Base-by-base conservation (phyloP, 331 rosid species). In the Malus hybrid region DNA sequence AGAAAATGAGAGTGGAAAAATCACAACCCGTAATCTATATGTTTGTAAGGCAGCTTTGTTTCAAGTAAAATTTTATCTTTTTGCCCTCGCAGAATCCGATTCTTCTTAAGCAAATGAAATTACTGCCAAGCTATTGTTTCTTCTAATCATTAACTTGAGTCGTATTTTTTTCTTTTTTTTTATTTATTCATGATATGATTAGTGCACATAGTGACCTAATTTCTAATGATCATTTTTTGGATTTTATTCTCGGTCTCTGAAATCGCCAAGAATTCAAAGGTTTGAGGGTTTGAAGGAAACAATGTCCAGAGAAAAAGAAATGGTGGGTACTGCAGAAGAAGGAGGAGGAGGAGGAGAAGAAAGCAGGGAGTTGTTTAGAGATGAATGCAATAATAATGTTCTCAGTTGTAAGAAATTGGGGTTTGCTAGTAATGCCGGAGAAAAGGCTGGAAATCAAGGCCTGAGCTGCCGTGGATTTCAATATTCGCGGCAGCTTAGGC, bases 401-500 rank as follows among this genome's bases (percentile, higher is more conserved):
- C 56, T 50, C 46, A 39, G 46, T 52, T 56, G 62, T 44, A 50
- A 52, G 79, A 86, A 74, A 74, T 65, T 75, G 69, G 71, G 66
- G 48, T 44, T 77, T 27, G 71, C 69, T 28, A 64, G 44, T 16
- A 64, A 2, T 18, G 69, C 0, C 42, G 16, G 73, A 71, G 76
- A 60, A 62, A 60, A 72, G 71, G 33, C 69, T 34, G 31, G 22
- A 68, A 54, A 27, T 14, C 9, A n/a, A 73, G 57, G 61, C 42
- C 32, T 56, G 20, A 67, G 36, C 54, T 6, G 32, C 63, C 22
- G 62, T 27, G 67, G 32, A 54, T 14, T 75, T 22, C 3, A 19
- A 16, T 28, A 85, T 59, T 73, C 76, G 73, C 46, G 78, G 27
- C 71, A 67, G 44, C 72, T 64, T 52, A 67, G 70, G 14, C 76